Base-by-base conservation (phyloP, 1,284 basidiomycete genomes). In the Pseudozyma tsukubaensis region DNA sequence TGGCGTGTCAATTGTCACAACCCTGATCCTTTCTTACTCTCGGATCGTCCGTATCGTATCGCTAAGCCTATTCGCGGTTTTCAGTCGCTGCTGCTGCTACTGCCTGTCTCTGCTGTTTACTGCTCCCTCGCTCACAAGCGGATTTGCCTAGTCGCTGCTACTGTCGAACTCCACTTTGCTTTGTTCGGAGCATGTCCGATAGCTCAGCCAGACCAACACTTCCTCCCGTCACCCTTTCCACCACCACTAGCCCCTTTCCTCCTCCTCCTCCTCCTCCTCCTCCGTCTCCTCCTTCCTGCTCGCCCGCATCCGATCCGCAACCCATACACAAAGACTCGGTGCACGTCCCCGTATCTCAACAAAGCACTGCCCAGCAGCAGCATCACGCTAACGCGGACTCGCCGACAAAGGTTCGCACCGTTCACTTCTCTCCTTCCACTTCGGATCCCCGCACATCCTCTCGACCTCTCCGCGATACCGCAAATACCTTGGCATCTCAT, bases 161-260 rank as follows among this genome's bases (percentile, higher is more conserved):
- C 24, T 39, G 9, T 3, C 42, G 24, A 14, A 16, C 29, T 44
- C 44, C 18, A 32, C 21, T 29, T 36, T 24, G 35, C 44, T 24
- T 16, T 5, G 39, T 19, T 59, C 59, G 59, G 66, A 63, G 60
- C 48, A 69, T 69, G 66, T 40, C 52, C 66, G 55, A 63, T 36
- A 43, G 8, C 36, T 34, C 56, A 34, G n/a, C 32, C 35, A 45
- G 40, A 52, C 21, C 56, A 34, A 18, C 18, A 29, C 54, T 19
- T 43, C 44, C 18, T 29, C 24, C 24, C 24, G 6, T 29, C 9
- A 45, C 52, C n/a, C 39, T 34, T 21, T 29, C 37, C 37, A 47
- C 44, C 50, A 21, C 14, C 40, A 58, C 44, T 11, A 53, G 3
- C 19, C 24, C 6, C 6, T 39, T 29, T 37, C 24, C 29, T 34